Evolutionary conservation across 768 basidiomycete species (phyloP), one percentile per base, ranked within the genome.

Genomic region (Agrocybe praecox): DNA sequence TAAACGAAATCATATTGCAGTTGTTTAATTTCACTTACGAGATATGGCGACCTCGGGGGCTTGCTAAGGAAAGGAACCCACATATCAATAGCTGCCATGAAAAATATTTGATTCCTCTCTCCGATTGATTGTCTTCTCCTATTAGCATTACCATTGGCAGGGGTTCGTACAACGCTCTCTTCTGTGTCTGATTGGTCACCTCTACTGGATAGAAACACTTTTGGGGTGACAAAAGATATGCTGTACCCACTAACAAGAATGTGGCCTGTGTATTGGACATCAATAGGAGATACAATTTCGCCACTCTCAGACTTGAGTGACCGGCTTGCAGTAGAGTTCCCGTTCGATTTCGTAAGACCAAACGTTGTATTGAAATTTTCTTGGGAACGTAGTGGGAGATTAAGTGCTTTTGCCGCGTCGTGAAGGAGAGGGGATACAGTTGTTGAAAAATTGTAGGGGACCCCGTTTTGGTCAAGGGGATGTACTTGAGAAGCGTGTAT

Each of bases 51-150:
- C 56, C 81, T 78, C 12, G 90, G 88, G 43, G 91, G 91, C 49
- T 74, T 79, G 5, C 83, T 83, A 19, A 83, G 67, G 55, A 82
- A 89, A 6, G 91, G 91, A 21, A 88, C 80, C 80, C 84, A 85
- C 70, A 93, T 78, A 58, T 90, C 88, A 49, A 93, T 81, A 2
- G 86, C 91, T 14, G 87, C 91, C 88, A 93, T 88, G 69, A 92
- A 92, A 46, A 91, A 87, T 46, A 83, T 77, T 34, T 75, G 76
- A 50, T 79, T 83, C 53, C 80, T 81, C 49, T 89, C 88, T n/a
- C 76, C 71, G 52, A 89, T 60, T 11, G 88, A 89, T 11, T 76
- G 63, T 21, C 87, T 76, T 53, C 88, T 76, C 52, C 74, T 70
- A 40, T n/a, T 40, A n/a, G 14, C 14, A 40, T n/a, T 40, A 12